Base-by-base conservation (phyloP, 2,329 filamentous ascomycete genomes). In the Colletotrichum tropicale region DNA sequence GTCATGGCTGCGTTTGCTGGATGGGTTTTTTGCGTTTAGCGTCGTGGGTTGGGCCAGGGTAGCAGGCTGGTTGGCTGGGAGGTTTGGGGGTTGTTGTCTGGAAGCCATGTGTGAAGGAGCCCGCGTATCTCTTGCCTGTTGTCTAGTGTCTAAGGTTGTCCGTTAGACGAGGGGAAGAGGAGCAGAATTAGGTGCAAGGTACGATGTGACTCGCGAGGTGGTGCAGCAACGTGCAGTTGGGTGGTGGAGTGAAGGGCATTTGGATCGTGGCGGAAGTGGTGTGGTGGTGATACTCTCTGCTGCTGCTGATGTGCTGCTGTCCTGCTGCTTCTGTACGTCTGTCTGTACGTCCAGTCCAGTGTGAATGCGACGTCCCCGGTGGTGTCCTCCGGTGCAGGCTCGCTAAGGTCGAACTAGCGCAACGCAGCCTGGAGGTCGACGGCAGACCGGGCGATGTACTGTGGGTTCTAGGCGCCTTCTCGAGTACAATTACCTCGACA, bases 1-100 rank as follows among this genome's bases (percentile, higher is more conserved):
- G 70, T 52, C 70, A 76, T 69, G 30, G 43, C 58, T 66, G 74
- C 70, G 58, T 75, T 58, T 69, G 26, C 48, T 65, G 21, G 36
- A 43, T 52, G 32, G n/a, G 26, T 34, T 28, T 38, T 55, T 60
- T 60, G 62, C 34, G 60, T 70, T 60, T 58, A 73, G 65, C 55
- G 70, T 28, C 65, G 32, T 55, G 65, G 68, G 34, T 38, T 48
- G 30, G 60, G 48, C 32, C 60, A 71, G 69, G 64, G 73, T 52
- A 26, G 69, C 30, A 26, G 32, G 62, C 55, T 71, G 68, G 68
- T 56, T 71, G 68, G 65, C 30, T 56, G 30, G 18, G 52, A 58
- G 24, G 55, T 7, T 36, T 69, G 70, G 36, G n/a, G 70, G 70
- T 56, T 64, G 36, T 65, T 61, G 32, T 21, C 16, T 61, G n/a